Conservation (phyloP, 805 yeast species). For the Barnettozyma sp. region DNA sequence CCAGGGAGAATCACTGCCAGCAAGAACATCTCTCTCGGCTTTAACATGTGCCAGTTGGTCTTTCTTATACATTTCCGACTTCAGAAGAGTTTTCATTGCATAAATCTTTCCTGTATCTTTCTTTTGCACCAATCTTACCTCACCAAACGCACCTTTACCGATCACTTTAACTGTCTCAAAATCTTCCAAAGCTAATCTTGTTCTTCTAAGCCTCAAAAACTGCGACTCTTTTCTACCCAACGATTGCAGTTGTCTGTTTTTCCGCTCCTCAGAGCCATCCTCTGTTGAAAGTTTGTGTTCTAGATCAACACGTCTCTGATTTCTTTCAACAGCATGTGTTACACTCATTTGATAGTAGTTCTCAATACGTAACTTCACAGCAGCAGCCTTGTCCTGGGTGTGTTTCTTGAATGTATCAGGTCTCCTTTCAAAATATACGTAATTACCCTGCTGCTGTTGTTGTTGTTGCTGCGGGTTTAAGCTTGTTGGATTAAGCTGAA, state of each 20-base stretch:
- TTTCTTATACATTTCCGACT: conserved; percentile 74
- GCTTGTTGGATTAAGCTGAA: conserved; percentile 8
- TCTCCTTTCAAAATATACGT: conserved; percentile 26
- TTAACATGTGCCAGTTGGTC: conserved; percentile 94
- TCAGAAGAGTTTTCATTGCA: conserved; percentile 87
- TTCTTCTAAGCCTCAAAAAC: conserved; percentile 77
- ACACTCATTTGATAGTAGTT: conserved; percentile 91
- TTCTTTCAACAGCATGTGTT: conserved; percentile 88
- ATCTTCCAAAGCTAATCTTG: conserved; percentile 88
- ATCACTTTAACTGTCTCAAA: conserved; percentile 96
- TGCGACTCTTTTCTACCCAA: conserved; percentile 89
- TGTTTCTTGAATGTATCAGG: conserved; percentile 26
- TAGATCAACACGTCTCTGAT: conserved; percentile 81
- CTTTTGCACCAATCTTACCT: conserved; percentile 90
- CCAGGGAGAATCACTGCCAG: conserved; percentile 95
- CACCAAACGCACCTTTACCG: conserved; percentile 99
- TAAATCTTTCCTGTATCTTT: conserved; percentile 92
- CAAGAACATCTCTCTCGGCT: conserved; percentile 93
- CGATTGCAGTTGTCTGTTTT: conserved; percentile 67
- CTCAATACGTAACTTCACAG: conserved; percentile 72
- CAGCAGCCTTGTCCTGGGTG: conserved; percentile 27
- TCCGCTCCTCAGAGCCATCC: conserved; percentile 60
- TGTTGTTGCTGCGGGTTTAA: conserved; percentile 5
- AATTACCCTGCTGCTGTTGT: too few species aligned
- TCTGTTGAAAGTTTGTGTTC: conserved; percentile 73